These are phyloP conservation scores for Thalia dealbata DNA, from an alignment of 176 grass and related monocot genomes.

Conservation along the genomic window DNA sequence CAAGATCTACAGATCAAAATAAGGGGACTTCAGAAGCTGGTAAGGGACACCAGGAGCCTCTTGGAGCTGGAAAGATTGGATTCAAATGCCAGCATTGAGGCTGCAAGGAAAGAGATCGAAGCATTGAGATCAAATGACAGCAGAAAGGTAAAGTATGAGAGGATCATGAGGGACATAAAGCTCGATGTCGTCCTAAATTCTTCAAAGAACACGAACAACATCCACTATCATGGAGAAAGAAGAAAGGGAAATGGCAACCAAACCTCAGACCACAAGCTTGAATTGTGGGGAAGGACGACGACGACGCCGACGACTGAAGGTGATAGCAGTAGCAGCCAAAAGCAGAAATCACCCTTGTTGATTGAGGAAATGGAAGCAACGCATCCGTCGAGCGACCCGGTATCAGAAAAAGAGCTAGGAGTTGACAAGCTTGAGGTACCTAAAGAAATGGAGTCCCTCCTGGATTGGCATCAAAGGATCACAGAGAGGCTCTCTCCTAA, in stretches of 20 bases:
- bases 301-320: neutral
- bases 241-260: constrained; percentile 17
- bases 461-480: constrained; percentile 75
- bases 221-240: constrained; percentile 25
- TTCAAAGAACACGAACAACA: constrained; percentile 11
- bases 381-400: constrained; percentile 33
- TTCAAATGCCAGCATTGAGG: constrained; percentile 45
- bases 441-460: constrained; percentile 25
- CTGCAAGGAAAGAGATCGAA: constrained; percentile 75
- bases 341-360: constrained; percentile 22
- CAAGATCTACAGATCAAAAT: constrained; percentile 59
- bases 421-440: constrained; percentile 62
- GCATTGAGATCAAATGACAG: constrained; percentile 56
- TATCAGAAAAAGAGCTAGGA: constrained; percentile 63
- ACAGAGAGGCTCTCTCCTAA: constrained; percentile 53
- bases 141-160: constrained; percentile 41
- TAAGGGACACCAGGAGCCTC: constrained; percentile 50
- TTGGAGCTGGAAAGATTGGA: constrained; percentile 73
- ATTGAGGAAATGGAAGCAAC: constrained; percentile 29
- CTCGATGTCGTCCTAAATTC: constrained; percentile 74
- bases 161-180: constrained; percentile 81
- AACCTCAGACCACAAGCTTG: neutral
- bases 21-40: constrained; percentile 67
- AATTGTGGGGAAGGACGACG: constrained; percentile 7
- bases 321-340: neutral